Conservation (phyloP, 1,284 basidiomycete species). For the Waitea zeae region DNA sequence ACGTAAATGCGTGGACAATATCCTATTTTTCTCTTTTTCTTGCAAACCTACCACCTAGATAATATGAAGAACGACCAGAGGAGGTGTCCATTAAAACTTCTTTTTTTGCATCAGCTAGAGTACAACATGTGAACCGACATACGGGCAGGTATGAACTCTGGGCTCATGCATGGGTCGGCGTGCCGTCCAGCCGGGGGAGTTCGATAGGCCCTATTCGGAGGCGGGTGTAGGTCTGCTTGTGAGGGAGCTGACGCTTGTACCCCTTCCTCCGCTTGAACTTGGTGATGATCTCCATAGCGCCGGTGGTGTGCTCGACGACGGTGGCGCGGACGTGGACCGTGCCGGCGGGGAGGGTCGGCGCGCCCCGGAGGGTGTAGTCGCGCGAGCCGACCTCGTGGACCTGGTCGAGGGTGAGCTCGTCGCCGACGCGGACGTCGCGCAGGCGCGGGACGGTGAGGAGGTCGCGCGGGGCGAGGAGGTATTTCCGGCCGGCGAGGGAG, state of each 20-base stretch:
- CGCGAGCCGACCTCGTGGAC: constrained; percentile 91
- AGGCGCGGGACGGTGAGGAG: constrained; percentile 84
- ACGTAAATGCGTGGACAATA: constrained; percentile 48
- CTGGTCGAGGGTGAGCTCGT: constrained; percentile 69
- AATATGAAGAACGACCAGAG: constrained; percentile 42
- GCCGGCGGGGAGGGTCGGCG: constrained; percentile 37
- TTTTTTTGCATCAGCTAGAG: constrained; percentile 13
- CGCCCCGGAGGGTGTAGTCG: constrained; percentile 81
- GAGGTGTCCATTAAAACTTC: constrained; percentile 39
- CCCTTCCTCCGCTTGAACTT: constrained; percentile 98
- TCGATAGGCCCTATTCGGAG: constrained; percentile 67
- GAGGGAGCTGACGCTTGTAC: constrained; percentile 67
- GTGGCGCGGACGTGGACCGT: constrained; percentile 70
- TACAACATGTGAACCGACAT: background rate
- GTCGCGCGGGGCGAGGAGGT: constrained; percentile 81
- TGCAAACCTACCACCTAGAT: constrained; percentile 35
- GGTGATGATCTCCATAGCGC: constrained; percentile 76
- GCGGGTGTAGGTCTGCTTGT: constrained; percentile 90
- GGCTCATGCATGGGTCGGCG: too few species aligned
- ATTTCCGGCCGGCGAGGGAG: constrained; percentile 75
- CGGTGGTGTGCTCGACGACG: constrained; percentile 93
- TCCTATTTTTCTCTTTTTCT: constrained; percentile 49
- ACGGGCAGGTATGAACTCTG: too few species aligned
- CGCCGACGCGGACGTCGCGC: constrained; percentile 68
- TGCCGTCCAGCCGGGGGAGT: too few species aligned